Evolutionary conservation across 805 yeast genomes (phyloP).

Genomic region (Clavispora santaluciae): DNA sequence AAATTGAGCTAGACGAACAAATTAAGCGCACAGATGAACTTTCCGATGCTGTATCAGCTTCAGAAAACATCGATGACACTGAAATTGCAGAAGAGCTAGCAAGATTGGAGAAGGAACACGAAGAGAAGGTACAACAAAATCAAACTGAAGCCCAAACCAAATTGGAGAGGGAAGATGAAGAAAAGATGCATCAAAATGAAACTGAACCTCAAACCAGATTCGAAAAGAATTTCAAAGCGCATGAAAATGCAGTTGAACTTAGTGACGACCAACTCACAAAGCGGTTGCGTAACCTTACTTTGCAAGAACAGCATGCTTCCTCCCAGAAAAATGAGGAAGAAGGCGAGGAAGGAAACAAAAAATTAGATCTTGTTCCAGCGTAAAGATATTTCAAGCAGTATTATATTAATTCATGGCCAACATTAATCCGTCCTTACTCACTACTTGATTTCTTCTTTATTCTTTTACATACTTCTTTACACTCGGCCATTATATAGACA

Average conservation of each 20-base stretch:
- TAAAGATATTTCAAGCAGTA: background rate
- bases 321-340: too few relatives aligned
- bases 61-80: constrained; percentile 15
- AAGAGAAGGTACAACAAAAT: constrained; percentile 1
- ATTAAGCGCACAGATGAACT: constrained; percentile 25
- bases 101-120: constrained; percentile 16
- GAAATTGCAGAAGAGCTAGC: constrained; percentile 30
- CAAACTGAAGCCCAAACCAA: background rate
- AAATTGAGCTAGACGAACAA: constrained; percentile 27
- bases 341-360: too few relatives aligned
- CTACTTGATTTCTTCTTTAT: background rate
- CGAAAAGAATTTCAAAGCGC: too few relatives aligned
- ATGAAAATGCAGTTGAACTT: background rate
- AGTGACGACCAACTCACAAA: background rate
- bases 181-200: constrained; percentile 2
- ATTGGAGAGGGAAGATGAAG: background rate
- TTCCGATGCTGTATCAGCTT: constrained; percentile 18
- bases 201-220: background rate
- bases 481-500: background rate
- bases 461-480: background rate
- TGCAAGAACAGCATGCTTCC: too few relatives aligned
- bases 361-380: background rate
- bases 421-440: background rate
- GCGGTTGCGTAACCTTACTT: background rate
- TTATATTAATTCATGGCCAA: background rate